A percentile compares a stretch with the other conserved stretches of the same genome.
Conservation (phyloP, 1,139 yeast genomes). For the Candida sanyaensis region DNA sequence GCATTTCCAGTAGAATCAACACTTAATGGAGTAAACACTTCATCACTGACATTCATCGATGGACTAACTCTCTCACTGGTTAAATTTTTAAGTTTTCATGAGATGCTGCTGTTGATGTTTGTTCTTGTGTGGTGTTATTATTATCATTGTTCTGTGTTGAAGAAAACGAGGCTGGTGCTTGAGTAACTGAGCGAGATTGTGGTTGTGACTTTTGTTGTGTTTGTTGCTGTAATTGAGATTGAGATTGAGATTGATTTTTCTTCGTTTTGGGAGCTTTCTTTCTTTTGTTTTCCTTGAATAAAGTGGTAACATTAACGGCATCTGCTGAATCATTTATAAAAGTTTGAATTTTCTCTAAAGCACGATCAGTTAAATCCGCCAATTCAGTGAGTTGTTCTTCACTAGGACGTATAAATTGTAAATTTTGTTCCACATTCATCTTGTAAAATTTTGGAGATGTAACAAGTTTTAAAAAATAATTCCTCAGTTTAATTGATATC, state of each 20-base stretch:
- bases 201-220: neutral
- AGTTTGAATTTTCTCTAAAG: neutral
- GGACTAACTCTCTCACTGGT: neutral
- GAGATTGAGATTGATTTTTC: neutral
- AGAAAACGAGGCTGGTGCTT: neutral
- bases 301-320: neutral
- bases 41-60: slow-evolving; percentile 14
- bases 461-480: slow-evolving; percentile 25
- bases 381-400: neutral
- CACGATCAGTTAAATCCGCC: neutral
- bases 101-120: slow-evolving; percentile 1
- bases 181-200: neutral
- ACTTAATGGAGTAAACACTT: slow-evolving; percentile 11
- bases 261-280: neutral
- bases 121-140: too few relatives aligned
- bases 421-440: neutral
- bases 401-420: neutral
- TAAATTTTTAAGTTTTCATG: neutral
- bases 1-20: slow-evolving; percentile 11
- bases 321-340: neutral
- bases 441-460: neutral
- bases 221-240: neutral
- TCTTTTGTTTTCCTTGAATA: neutral
- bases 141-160: neutral
- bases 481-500: slow-evolving; percentile 46